Evolutionary conservation across 2,329 filamentous ascomycete genomes (phyloP), one percentile per base, ranked within the genome.

Genomic region (Cordyceps cicadae): DNA sequence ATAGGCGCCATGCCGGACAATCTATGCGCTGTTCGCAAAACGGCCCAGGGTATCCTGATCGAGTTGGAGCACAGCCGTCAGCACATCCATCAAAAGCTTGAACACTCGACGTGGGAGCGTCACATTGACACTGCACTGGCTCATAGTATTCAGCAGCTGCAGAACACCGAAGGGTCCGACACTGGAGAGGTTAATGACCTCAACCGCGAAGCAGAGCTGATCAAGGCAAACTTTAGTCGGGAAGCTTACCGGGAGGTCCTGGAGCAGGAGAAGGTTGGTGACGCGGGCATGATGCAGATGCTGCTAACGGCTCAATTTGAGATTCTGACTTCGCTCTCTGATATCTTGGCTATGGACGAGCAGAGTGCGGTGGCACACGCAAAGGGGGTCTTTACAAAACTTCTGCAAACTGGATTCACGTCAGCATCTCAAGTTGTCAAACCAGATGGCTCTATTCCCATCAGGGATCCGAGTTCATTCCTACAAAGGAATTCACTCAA

Each of bases 231-330:
- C 67, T 92, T 92, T 53, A 89, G 90, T 66, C 83, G 90, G 45
- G 94, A 97, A 63, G 84, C 88, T 1, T 84, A 93, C 64, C 77
- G 82, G 14, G 86, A 90, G 57, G 84, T 97, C 21, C 73, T 92
- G 12, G 92, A 97, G 59, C 87, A 94, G 68, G 92, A 97, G 64
- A 93, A 88, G 75, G 80, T 82, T 29, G 88, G 87, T 14, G 92
- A 97, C 70, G 84, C 87, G 21, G 85, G 83, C 19, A 84, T 89
- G 65, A 81, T 96, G 68, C 92, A 97, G 73, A 83, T 90, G 54
- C 81, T 99, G 59, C 82, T 97, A 12, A 87, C 89, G 58, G 90
- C 93, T 14, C 93, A 97, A 68, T 96, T 99, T 67, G 92, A 97
- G 68, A 93, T 92, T 2, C 83, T 97, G 63, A 80, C 90, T 5